These are phyloP conservation scores for Physaria fendleri DNA, from an alignment of 345 rosid genomes.

Conservation along the genomic window DNA sequence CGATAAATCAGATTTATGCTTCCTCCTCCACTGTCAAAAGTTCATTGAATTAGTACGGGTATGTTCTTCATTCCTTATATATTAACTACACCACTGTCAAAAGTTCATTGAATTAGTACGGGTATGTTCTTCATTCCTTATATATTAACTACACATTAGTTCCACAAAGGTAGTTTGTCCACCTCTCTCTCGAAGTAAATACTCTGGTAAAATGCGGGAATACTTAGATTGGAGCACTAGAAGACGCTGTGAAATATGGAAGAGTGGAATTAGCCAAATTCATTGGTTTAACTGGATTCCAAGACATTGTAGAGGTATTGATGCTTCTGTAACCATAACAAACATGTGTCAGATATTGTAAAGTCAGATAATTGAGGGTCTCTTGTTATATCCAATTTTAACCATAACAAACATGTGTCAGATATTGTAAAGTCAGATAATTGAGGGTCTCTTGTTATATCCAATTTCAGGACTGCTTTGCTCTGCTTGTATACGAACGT, in stretches of 20 bases:
- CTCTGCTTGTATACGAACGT: constrained; percentile 70
- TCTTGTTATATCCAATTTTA: constrained; percentile 15
- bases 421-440: not conserved
- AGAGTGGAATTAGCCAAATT: constrained; percentile 62
- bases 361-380: not conserved
- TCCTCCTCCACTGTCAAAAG: constrained; percentile 84
- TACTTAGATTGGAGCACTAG: constrained; percentile 62
- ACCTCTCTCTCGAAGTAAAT: not conserved
- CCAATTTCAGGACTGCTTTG: constrained; percentile 58
- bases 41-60: constrained; percentile 95
- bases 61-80: constrained; percentile 1
- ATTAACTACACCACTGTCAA: constrained; percentile 38
- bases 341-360: not conserved
- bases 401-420: not conserved
- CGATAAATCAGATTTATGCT: constrained; percentile 73
- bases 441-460: not conserved
- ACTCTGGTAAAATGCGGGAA: not conserved
- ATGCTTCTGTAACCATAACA: not conserved
- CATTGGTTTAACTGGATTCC: constrained; percentile 41
- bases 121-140: constrained; percentile 36
- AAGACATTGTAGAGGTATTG: constrained; percentile 62
- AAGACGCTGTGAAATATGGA: constrained; percentile 76
- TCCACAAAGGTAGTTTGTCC: not conserved
- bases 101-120: constrained; percentile 86
- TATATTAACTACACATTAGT: not conserved